These are phyloP conservation scores for Vigna radiata DNA, from an alignment of 306 rosid species.

Conservation along the genomic window DNA sequence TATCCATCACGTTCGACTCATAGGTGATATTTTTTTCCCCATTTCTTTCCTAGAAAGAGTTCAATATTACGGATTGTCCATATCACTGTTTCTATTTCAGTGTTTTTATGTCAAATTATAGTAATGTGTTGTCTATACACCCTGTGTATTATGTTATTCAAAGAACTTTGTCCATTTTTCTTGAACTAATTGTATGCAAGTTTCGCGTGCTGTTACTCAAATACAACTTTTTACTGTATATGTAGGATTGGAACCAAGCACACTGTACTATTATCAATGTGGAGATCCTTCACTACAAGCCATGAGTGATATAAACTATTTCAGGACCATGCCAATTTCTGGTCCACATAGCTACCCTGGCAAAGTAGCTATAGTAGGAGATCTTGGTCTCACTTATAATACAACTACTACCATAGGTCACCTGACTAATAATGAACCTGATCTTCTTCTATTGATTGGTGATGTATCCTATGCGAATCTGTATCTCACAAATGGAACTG, in stretches of 20 bases:
- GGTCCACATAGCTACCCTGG: conserved; percentile 66
- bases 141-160: conserved; percentile 2
- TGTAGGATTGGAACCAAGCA: conserved; percentile 74
- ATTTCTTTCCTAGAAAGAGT: conserved; percentile 23
- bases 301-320: conserved; percentile 63
- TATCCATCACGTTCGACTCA: conserved; percentile 84
- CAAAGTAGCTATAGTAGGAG: conserved; percentile 76
- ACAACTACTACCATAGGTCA: conserved; percentile 79
- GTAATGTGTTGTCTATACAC: neutral
- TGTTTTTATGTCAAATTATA: neutral
- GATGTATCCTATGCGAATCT: conserved; percentile 80
- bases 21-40: conserved; percentile 51
- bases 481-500: conserved; percentile 88
- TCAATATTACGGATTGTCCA: neutral
- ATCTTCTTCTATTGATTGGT: conserved; percentile 78
- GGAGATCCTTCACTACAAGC: conserved; percentile 74
- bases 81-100: neutral
- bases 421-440: conserved; percentile 67
- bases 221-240: conserved; percentile 9
- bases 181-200: conserved; percentile 9
- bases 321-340: conserved; percentile 77
- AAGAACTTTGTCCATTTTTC: conserved; percentile 21
- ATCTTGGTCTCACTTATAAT: conserved; percentile 91
- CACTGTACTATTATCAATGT: conserved; percentile 69
- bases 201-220: conserved; percentile 13